A percentile compares a stretch with the other conserved stretches of the same genome.
These are phyloP conservation scores for Liquidambar formosana DNA, from an alignment of 164 flowering plant species.

Conservation along the genomic window DNA sequence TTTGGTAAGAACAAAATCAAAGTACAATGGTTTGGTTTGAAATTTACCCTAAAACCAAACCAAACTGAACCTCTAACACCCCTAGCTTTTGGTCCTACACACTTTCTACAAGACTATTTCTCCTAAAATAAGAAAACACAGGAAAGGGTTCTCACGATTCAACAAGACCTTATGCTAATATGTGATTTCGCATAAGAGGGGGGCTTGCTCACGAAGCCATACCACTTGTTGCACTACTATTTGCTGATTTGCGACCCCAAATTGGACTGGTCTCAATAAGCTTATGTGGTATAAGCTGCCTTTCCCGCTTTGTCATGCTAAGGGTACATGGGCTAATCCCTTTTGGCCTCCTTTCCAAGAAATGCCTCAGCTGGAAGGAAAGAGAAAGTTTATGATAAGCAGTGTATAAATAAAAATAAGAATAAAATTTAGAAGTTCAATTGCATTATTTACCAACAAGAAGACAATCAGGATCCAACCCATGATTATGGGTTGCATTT, in stretches of 20 bases:
- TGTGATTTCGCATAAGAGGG: no score
- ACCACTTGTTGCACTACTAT: slow-evolving; percentile 1
- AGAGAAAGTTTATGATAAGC: slow-evolving; percentile 16
- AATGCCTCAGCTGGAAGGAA: no score
- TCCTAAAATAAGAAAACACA: not conserved
- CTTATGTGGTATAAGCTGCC: slow-evolving; percentile 76
- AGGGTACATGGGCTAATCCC: slow-evolving; percentile 77
- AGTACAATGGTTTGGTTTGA: no score
- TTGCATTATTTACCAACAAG: slow-evolving; percentile 65
- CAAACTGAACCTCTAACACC: no score
- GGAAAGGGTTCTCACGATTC: not conserved
- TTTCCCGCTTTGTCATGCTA: slow-evolving; percentile 79
- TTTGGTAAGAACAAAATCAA: no score
- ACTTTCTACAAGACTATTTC: not conserved
- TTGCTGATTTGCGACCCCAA: slow-evolving; percentile 66
- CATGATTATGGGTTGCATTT: slow-evolving; percentile 95
- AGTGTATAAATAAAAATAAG: no score
- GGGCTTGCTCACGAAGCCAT: slow-evolving; percentile 20
- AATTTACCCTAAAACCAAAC: no score
- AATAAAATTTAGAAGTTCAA: not conserved
- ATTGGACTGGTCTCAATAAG: slow-evolving; percentile 87
- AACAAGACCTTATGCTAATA: not conserved
- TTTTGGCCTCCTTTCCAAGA: slow-evolving; percentile 83
- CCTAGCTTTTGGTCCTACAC: no score
- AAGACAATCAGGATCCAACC: slow-evolving; percentile 89